Evolutionary conservation across 148 eudicot genomes (phyloP).

Genomic region (Cornus controversa): DNA sequence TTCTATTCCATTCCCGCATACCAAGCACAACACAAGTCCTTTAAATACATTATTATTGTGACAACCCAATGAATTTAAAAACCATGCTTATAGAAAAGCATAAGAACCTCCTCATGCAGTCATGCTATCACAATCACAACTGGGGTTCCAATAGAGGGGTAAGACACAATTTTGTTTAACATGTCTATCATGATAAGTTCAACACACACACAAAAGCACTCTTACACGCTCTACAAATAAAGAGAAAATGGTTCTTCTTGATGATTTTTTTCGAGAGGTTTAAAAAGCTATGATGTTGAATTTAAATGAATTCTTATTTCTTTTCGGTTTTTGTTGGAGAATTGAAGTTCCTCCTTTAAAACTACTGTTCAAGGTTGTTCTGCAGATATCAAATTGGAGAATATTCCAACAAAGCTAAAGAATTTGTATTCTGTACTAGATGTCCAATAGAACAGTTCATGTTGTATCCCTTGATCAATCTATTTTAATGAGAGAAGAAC

Average conservation of each 20-base stretch:
- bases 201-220: too few relatives aligned
- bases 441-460: too few relatives aligned
- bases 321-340: not conserved
- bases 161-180: not conserved
- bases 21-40: too few relatives aligned
- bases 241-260: not conserved
- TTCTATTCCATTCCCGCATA: too few relatives aligned
- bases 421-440: too few relatives aligned
- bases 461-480: too few relatives aligned
- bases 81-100: not conserved
- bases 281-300: too few relatives aligned
- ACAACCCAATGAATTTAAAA: not conserved
- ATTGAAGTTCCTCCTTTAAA: not conserved
- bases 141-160: not conserved
- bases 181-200: not conserved
- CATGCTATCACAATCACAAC: too few relatives aligned
- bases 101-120: not conserved
- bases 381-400: too few relatives aligned
- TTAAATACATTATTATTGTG: not conserved
- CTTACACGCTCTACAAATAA: not conserved
- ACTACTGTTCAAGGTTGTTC: too few relatives aligned
- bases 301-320: not conserved
- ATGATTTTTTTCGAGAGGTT: not conserved
- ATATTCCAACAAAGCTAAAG: too few relatives aligned
- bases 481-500: too few relatives aligned